A percentile compares a stretch with the other conserved stretches of the same genome.
Conservation (phyloP, 345 rosid species). For the Arabidopsis arenosa region DNA sequence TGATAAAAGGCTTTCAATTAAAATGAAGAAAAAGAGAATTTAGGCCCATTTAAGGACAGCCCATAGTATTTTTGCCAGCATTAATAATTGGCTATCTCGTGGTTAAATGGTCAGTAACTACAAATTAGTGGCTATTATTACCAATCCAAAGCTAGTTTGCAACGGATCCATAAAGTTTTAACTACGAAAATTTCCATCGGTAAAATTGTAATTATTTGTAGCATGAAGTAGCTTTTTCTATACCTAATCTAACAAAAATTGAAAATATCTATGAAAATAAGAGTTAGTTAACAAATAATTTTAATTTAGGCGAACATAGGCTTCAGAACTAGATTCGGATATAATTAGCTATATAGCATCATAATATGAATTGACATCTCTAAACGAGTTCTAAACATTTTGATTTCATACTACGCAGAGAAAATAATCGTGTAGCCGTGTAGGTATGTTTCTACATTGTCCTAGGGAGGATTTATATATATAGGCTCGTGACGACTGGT, state of each 20-base stretch:
- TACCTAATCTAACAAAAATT: not conserved
- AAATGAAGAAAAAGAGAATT: too few species aligned
- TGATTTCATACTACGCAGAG: not conserved
- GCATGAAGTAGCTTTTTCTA: not conserved
- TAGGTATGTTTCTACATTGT: not conserved
- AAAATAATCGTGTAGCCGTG: constrained; percentile 1
- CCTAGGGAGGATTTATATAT: constrained; percentile 6
- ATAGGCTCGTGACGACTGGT: constrained; percentile 22
- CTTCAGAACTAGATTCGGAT: not conserved
- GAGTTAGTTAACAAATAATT: not conserved
- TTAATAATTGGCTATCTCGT: too few species aligned
- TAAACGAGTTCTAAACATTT: not conserved
- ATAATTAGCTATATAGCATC: not conserved
- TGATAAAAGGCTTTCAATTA: too few species aligned
- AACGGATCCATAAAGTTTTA: not conserved
- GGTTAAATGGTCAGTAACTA: too few species aligned
- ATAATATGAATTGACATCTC: not conserved
- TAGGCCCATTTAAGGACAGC: too few species aligned
- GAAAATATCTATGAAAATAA: not conserved
- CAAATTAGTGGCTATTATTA: not conserved
- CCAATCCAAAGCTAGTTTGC: not conserved
- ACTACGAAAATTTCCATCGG: not conserved
- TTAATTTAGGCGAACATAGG: not conserved
- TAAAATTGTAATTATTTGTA: not conserved
- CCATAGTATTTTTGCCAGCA: too few species aligned